phyloP scores from a whole-genome alignment of 169 alveolate genomes.

The Cystoisospora suis region DNA sequence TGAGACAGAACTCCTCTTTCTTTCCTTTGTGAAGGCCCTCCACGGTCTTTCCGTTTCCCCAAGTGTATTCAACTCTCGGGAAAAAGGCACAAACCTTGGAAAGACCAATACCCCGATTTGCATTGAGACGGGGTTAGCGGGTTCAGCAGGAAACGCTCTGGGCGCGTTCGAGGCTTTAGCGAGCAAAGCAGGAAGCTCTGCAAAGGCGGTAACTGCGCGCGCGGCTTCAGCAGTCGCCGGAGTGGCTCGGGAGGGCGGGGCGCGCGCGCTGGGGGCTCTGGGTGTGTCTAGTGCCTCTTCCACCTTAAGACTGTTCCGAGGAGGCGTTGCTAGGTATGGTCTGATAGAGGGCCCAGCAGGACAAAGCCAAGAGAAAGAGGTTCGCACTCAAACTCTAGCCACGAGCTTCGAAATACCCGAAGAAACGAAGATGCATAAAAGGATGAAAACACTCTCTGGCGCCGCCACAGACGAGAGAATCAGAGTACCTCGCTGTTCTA shows the following conservation, averaged over 20 bases:
- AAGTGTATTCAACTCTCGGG: background rate
- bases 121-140: background rate
- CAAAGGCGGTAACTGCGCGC: background rate
- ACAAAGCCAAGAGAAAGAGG: no score
- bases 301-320: background rate
- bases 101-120: background rate
- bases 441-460: no score
- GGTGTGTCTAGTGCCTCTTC: background rate
- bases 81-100: background rate
- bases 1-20: background rate
- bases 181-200: background rate
- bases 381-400: no score
- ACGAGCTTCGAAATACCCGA: no score
- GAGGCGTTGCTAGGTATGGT: no score
- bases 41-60: background rate
- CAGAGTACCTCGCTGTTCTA: background rate
- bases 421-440: no score
- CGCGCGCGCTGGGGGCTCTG: slow-evolving; percentile 14
- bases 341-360: no score
- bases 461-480: background rate
- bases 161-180: slow-evolving; percentile 7
- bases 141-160: background rate
- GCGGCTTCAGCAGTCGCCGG: slow-evolving; percentile 14
- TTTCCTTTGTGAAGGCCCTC: background rate
- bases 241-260: slow-evolving; percentile 15